Percentiles rank a stretch among this genome's conserved stretches.
These are phyloP conservation scores for Scheffersomyces stambukii DNA, from an alignment of 1,139 yeast genomes.

Conservation along the genomic window DNA sequence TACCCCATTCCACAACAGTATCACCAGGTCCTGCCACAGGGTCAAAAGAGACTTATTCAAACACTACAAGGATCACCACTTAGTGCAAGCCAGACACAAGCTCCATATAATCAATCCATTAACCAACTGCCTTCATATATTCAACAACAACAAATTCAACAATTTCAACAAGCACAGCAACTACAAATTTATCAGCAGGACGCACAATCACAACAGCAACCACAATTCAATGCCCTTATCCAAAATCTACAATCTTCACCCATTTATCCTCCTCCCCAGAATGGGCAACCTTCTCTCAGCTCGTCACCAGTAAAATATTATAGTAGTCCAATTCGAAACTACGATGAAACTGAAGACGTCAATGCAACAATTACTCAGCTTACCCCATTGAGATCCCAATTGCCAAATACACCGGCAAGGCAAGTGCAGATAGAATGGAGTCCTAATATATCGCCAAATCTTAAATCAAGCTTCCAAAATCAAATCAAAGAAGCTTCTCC, in stretches of 20 bases:
- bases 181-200: conserved; percentile 8
- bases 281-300: no score
- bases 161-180: conserved; percentile 10
- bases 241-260: conserved; percentile 26
- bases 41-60: no score
- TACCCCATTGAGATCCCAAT: conserved; percentile 34
- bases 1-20: conserved; percentile 2
- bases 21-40: conserved; percentile 2
- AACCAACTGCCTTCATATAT: conserved; percentile 4
- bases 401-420: conserved; percentile 31
- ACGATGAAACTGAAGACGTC: conserved; percentile 24
- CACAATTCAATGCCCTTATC: conserved; percentile 4
- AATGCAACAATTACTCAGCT: conserved; percentile 40
- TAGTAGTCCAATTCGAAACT: conserved; percentile 24
- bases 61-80: no score
- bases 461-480: conserved; percentile 29
- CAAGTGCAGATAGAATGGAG: conserved; percentile 42
- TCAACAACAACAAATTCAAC: conserved; percentile 7
- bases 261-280: conserved; percentile 12
- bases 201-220: conserved; percentile 7
- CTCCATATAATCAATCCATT: no score
- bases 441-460: conserved; percentile 47
- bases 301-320: conserved; percentile 32
- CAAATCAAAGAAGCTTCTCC: conserved; percentile 41
- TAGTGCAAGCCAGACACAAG: no score